A percentile compares a stretch with the other conserved stretches of the same genome.
phyloP scores from a whole-genome alignment of 202 grass and related monocot genomes.

The Setaria viridis region DNA sequence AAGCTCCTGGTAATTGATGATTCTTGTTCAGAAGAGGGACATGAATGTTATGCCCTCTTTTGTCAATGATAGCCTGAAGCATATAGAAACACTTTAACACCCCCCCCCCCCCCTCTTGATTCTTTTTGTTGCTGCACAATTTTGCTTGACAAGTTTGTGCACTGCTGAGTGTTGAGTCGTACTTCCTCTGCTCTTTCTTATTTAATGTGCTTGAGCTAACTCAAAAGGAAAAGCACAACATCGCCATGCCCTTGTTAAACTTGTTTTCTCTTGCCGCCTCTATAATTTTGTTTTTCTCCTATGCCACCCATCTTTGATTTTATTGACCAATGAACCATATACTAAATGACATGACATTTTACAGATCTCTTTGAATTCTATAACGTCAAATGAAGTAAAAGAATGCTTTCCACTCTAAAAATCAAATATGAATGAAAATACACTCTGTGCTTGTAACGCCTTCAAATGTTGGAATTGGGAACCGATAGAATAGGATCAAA shows the following conservation, averaged over 20 bases:
- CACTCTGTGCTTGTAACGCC: neutral
- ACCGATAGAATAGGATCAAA: conserved; percentile 4
- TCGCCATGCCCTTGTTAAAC: neutral
- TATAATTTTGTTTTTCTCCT: neutral
- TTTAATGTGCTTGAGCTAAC: neutral
- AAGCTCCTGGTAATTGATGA: neutral
- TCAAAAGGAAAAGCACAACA: neutral
- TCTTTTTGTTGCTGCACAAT: neutral
- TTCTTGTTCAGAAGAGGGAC: neutral
- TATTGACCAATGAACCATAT: neutral
- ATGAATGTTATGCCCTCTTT: conserved; percentile 1
- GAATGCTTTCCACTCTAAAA: neutral
- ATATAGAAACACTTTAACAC: neutral
- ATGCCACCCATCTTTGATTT: neutral
- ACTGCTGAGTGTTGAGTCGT: neutral
- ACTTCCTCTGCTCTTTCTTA: neutral
- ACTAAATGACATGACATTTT: neutral
- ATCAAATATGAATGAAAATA: neutral
- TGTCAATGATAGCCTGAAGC: neutral
- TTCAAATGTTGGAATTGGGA: neutral
- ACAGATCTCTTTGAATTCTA: neutral
- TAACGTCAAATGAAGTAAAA: neutral
- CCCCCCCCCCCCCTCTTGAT: too few relatives aligned
- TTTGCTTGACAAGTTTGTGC: neutral
- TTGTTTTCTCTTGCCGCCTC: neutral